Evolutionary conservation across 176 grass and related monocot species (phyloP), one percentile per base, ranked within the genome.

Genomic region (Elaeis guineensis): DNA sequence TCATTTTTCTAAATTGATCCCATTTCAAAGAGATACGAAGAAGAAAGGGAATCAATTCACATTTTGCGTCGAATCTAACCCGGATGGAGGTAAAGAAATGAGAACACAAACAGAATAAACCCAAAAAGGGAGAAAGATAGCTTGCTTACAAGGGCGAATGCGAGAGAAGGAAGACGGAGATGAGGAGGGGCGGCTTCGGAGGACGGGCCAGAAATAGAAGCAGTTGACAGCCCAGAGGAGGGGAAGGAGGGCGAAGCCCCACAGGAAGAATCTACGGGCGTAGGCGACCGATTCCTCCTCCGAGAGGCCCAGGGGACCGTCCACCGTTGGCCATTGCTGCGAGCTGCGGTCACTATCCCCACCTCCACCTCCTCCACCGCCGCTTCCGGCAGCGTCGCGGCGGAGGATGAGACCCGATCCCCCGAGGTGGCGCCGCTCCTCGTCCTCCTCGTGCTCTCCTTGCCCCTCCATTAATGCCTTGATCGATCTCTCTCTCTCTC

Each of bases 201-300:
- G 72, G 77, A 98, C 75, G 22, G 93, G 93, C 79, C 93, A 98
- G 82, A 83, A 98, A 73, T 98, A 89, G 76, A 72, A 92, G 81
- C 81, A 92, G 75, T 98, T 98, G 72, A 92, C 80, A 54, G 87
- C 93, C 93, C 93, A 98, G 50, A 98, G 81, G 52, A 98, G 77
- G 72, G 93, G 93, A 22, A 98, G 77, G 62, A 86, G 76, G 1
- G 87, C 93, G 63, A 98, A 98, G 0, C 93, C 93, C 93, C 93
- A 92, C 0, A 85, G 69, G 77, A 91, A 98, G 87, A 89, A 83
- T 67, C 79, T 72, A 21, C 79, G 82, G 0, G 93, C 87, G 23
- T 92, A 83, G 50, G 66, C 73, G 69, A 75, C 81, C 19, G 82
- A 80, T 19, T 92, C 93, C 67, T 92, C 93, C 64, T 78, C 73